Base-by-base conservation (phyloP, 768 basidiomycete species). In the Podaxis mareebaensis region DNA sequence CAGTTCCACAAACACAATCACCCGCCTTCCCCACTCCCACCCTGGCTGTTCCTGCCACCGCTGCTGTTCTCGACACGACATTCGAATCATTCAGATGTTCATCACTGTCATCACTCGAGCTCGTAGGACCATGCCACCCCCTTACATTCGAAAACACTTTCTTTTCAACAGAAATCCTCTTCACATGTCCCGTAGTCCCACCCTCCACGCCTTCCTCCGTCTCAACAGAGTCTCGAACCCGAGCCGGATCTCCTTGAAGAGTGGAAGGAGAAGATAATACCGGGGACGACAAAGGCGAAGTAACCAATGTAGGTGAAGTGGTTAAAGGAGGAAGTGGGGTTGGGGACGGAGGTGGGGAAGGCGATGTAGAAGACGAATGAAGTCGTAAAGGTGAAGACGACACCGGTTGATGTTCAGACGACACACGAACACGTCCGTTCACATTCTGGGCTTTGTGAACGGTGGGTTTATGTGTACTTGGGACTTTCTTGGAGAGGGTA, bases 341-440 rank as follows among this genome's bases (percentile, higher is more conserved):
- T 28, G 54, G 33, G 20, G 46, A 22, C 30, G 53, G 40, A 44
- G 61, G 40, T 0, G 46, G 20, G 30, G 61, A 48, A 58, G 40
- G 39, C 26, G 56, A 40, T 42, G 13, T 24, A 8, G 54, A 40
- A 39, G 33, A 17, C 30, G 44, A 46, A 46, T 46, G 44, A 46
- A 46, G 2, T 17, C 53, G 28, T 20, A 60, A 44, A 51, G 60
- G 64, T 7, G 60, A 53, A 55, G 61, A 55, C 11, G 42, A 22
- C 13, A 26, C 26, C 1, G 61, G 56, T 24, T 53, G 51, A 53
- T 42, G 52, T 61, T 65, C 64, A 20, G 53, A 24, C 39, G 44
- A 15, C 36, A 61, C 48, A 28, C 60, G 53, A 30, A 28, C 60
- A 49, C 52, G 52, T 4, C 54, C 63, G 58, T 58, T 57, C 51